Conservation (phyloP, 768 basidiomycete species). For the Hemileccinum rubropunctum region DNA sequence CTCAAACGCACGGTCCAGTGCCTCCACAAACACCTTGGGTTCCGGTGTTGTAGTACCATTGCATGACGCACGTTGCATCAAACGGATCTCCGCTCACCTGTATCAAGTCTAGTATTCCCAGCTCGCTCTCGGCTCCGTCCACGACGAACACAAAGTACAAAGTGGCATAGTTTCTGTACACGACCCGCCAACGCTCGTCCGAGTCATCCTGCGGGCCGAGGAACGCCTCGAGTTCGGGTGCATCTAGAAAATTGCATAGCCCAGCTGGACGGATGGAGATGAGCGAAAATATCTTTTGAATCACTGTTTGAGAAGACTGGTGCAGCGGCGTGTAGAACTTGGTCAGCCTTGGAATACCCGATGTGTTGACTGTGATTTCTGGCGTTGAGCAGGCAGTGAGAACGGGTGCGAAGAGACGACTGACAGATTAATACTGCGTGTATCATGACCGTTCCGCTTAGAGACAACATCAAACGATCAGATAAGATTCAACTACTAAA, state of each 20-base stretch:
- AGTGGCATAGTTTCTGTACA: conserved; percentile 95
- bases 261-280: conserved; percentile 77
- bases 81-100: conserved; percentile 58
- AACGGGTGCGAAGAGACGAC: conserved; percentile 24
- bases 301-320: conserved; percentile 55
- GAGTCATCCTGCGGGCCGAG: conserved; percentile 50
- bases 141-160: conserved; percentile 97
- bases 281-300: conserved; percentile 88
- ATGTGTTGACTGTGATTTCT: conserved; percentile 78
- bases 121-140: conserved; percentile 93
- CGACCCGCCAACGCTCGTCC: conserved; percentile 75
- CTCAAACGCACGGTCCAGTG: conserved; percentile 92
- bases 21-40: conserved; percentile 87
- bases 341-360: conserved; percentile 78
- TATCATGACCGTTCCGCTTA: conserved; percentile 50
- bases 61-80: not conserved
- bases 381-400: conserved; percentile 19
- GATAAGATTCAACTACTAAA: not conserved
- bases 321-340: conserved; percentile 88
- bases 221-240: conserved; percentile 77
- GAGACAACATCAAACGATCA: not conserved
- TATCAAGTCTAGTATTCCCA: conserved; percentile 93
- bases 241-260: conserved; percentile 96
- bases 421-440: conserved; percentile 85
- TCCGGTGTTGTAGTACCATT: not conserved